phyloP scores from a whole-genome alignment of 768 basidiomycete species.

The Austroboletus festivus region DNA sequence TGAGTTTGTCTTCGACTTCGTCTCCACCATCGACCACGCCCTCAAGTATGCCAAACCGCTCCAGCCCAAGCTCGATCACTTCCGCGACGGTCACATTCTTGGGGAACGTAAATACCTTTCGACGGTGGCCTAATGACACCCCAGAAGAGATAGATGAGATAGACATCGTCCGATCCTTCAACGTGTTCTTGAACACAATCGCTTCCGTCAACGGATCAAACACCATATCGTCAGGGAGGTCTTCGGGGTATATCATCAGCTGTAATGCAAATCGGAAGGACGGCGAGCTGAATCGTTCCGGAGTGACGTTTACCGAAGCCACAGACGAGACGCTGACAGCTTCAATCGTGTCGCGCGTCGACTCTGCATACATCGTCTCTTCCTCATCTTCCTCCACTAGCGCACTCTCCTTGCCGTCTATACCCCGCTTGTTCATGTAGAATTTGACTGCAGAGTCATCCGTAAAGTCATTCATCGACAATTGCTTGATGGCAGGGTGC shows the following conservation, averaged over 20 bases:
- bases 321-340: constrained; percentile 17
- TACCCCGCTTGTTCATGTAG: constrained; percentile 73
- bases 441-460: constrained; percentile 98
- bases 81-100: constrained; percentile 96
- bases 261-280: constrained; percentile 84
- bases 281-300: constrained; percentile 79
- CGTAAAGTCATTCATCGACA: constrained; percentile 96
- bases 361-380: constrained; percentile 38
- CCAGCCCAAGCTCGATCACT: constrained; percentile 88
- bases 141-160: constrained; percentile 45
- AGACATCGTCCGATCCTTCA: constrained; percentile 52
- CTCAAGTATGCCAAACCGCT: constrained; percentile 90
- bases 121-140: constrained; percentile 58
- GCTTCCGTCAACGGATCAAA: constrained; percentile 94
- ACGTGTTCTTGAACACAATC: constrained; percentile 80
- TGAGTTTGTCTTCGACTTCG: constrained; percentile 90
- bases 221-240: constrained; percentile 91
- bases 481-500: constrained; percentile 92
- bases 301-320: constrained; percentile 43
- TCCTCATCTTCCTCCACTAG: constrained; percentile 46
- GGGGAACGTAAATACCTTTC: constrained; percentile 88
- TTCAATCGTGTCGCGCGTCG: constrained; percentile 31
- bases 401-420: constrained; percentile 43
- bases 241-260: constrained; percentile 81
- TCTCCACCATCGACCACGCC: constrained; percentile 99